Evolutionary conservation across 2,329 filamentous ascomycete species (phyloP).

Genomic region (Pseudocercospora vitis): DNA sequence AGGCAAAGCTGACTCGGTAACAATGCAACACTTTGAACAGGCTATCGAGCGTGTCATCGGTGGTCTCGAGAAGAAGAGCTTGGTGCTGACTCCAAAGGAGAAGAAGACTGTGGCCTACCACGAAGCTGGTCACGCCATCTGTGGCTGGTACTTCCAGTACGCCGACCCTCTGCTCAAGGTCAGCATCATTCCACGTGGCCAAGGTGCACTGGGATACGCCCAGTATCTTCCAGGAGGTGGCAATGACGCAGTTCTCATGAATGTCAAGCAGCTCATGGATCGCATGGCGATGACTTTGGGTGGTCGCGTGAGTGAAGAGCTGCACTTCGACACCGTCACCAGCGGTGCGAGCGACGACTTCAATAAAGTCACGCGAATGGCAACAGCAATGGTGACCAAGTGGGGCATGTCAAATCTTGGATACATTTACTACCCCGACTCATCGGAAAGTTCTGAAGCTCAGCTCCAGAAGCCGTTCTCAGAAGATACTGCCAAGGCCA

Average conservation of each 20-base stretch:
- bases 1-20: slow-evolving; percentile 73
- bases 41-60: slow-evolving; percentile 97
- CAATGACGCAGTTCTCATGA: slow-evolving; percentile 93
- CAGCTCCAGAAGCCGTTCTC: slow-evolving; percentile 93
- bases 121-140: slow-evolving; percentile 96
- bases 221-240: slow-evolving; percentile 93
- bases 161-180: slow-evolving; percentile 98
- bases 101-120: slow-evolving; percentile 97
- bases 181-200: slow-evolving; percentile 94
- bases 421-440: slow-evolving; percentile 81
- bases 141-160: slow-evolving; percentile 94
- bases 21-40: slow-evolving; percentile 91
- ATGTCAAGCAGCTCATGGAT: slow-evolving; percentile 92
- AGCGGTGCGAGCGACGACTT: slow-evolving; percentile 95
- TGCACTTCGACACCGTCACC: slow-evolving; percentile 96
- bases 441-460: slow-evolving; percentile 47
- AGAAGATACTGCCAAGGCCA: slow-evolving; percentile 87
- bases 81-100: slow-evolving; percentile 89
- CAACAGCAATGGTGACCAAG: slow-evolving; percentile 97
- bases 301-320: slow-evolving; percentile 89
- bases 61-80: slow-evolving; percentile 93
- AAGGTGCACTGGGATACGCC: slow-evolving; percentile 90
- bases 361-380: slow-evolving; percentile 96
- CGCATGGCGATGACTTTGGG: slow-evolving; percentile 99
- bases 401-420: slow-evolving; percentile 98